phyloP scores from a whole-genome alignment of 257 asterid species.

The Forsythia suspensa region DNA sequence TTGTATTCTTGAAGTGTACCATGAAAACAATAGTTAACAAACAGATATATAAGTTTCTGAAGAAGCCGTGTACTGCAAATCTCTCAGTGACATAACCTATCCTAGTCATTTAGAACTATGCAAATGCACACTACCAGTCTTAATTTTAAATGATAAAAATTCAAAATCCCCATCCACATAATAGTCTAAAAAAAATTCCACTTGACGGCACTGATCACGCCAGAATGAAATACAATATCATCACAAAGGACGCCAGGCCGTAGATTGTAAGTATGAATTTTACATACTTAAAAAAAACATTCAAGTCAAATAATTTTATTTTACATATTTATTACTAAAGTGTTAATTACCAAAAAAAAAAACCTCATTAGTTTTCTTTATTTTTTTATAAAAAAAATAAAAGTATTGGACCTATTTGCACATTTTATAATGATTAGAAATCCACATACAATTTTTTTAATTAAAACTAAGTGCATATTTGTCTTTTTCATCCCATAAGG shows the following conservation, averaged over 20 bases:
- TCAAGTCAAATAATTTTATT: neutral
- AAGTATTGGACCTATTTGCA: too few relatives aligned
- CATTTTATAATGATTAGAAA: too few relatives aligned
- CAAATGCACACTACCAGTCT: neutral
- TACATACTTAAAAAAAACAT: neutral
- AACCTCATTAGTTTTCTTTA: too few relatives aligned
- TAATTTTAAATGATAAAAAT: too few relatives aligned
- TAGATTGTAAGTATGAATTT: neutral
- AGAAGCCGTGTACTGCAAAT: neutral
- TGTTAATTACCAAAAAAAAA: neutral
- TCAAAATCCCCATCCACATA: neutral
- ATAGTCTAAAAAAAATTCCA: neutral
- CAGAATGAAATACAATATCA: neutral
- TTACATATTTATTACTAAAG: too few relatives aligned
- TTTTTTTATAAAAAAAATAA: too few relatives aligned
- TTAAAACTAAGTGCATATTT: too few relatives aligned
- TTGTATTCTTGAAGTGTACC: neutral
- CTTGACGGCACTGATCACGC: neutral
- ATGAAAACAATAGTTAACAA: neutral
- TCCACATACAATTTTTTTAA: too few relatives aligned
- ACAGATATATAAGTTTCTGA: neutral
- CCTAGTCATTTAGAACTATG: neutral
- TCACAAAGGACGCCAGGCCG: neutral
- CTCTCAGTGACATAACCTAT: neutral
- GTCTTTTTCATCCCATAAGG: too few relatives aligned